phyloP scores from a whole-genome alignment of 805 yeast species.

The Wickerhamiella occidentalis region DNA sequence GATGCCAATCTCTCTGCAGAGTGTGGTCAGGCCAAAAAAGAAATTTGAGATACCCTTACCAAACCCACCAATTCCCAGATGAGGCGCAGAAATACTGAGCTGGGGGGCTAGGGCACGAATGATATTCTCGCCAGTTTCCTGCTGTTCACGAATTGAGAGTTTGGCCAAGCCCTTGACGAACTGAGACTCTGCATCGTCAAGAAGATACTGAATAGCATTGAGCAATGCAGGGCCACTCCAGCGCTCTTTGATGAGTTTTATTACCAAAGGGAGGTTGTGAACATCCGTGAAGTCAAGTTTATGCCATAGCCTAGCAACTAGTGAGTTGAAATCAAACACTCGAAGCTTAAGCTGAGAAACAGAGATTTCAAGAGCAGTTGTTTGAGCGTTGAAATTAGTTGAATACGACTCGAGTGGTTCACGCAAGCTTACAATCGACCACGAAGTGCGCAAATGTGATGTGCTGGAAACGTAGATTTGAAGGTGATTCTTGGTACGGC shows the following conservation, averaged over 20 bases:
- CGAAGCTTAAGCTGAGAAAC: conserved; percentile 4
- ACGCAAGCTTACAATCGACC: conserved; percentile 8
- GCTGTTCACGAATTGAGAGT: conserved; percentile 1
- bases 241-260: conserved; percentile 7
- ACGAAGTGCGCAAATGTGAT: conserved; percentile 7
- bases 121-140: neutral
- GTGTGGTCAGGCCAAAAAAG: neutral
- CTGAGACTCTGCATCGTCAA: conserved; percentile 5
- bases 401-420: conserved; percentile 5
- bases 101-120: neutral
- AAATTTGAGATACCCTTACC: conserved; percentile 1
- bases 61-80: neutral
- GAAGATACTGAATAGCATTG: conserved; percentile 3
- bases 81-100: neutral
- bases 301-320: conserved; percentile 9
- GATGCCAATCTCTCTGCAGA: neutral
- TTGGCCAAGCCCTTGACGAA: conserved; percentile 6
- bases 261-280: neutral
- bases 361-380: conserved; percentile 2
- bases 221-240: conserved; percentile 3
- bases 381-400: neutral
- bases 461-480: conserved; percentile 6
- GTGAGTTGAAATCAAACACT: neutral
- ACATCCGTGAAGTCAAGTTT: conserved; percentile 5
- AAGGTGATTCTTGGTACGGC: conserved; percentile 15